Base-by-base conservation (phyloP, 2,329 filamentous ascomycete genomes). In the Penicillium olsonii region DNA sequence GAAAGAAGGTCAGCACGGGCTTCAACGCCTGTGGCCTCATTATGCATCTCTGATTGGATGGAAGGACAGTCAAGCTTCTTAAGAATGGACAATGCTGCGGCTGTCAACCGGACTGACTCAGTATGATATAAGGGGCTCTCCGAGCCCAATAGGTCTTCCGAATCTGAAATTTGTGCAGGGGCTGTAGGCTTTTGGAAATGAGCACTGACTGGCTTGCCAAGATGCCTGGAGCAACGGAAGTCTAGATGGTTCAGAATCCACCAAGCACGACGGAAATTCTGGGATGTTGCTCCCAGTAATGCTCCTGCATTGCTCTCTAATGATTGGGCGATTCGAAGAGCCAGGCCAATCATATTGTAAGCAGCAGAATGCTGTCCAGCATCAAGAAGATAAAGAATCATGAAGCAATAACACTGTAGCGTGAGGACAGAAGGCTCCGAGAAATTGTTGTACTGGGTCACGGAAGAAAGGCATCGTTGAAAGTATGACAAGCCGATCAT, bases 291-390 rank as follows among this genome's bases (percentile, higher is more conserved):
- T 42, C 27, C 6, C 39, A 34, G 9, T 8, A 8, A 22, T 37
- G 10, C 38, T 47, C 12, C n/a, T 19, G 37, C 29, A 37, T 57
- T 48, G 18, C 40, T 45, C 18, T 59, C 47, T 10, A 58, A 44
- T 0, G 56, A 59, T 37, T 57, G 56, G n/a, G 57, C 52, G 19
- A 57, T 57, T 10, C 60, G 53, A 9, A 62, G 44, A 14, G 49
- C 57, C 4, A 62, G 40, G 2, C 60, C 59, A 3, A 60, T 54
- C 38, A 63, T 52, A 33, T 60, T 62, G 39, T 63, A 60, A 8
- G 59, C 59, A 5, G 60, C 53, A 22, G 53, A 50, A 14, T 57
- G 50, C 22, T 61, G 51, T 1, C 53, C 53, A 1, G 48, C 42
- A 38, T 60, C 52, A 4, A 63, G 50, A 8, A 63, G 50, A 37